Percentiles rank a stretch among this genome's conserved stretches.
These are phyloP conservation scores for Flueggea neowawraea DNA, from an alignment of 441 rosid genomes.

Conservation along the genomic window DNA sequence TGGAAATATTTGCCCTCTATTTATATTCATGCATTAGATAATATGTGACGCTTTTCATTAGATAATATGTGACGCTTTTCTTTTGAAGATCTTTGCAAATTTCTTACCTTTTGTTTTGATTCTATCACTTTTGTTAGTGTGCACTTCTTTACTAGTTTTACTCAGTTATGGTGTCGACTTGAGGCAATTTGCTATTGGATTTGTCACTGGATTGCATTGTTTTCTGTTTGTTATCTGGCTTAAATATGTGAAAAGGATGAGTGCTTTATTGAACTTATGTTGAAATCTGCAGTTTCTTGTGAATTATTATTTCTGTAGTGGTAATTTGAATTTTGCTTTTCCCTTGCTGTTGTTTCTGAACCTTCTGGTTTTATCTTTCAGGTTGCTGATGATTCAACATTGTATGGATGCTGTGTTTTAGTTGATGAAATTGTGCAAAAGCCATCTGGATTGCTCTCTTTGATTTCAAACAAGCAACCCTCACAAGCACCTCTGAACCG, in stretches of 20 bases:
- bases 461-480: slow-evolving; percentile 65
- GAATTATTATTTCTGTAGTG: neutral
- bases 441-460: slow-evolving; percentile 91
- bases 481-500: slow-evolving; percentile 62
- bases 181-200: no score
- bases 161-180: no score
- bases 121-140: no score
- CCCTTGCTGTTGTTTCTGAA: slow-evolving; percentile 8
- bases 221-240: no score
- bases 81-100: neutral
- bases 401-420: slow-evolving; percentile 91
- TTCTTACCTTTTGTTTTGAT: neutral
- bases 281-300: neutral
- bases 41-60: neutral
- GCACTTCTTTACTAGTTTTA: no score
- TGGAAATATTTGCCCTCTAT: neutral
- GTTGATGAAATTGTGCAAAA: slow-evolving; percentile 92
- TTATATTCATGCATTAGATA: neutral
- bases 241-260: no score
- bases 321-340: slow-evolving; percentile 3
- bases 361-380: slow-evolving; percentile 22
- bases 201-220: no score
- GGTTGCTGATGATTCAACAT: slow-evolving; percentile 95
- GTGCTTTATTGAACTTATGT: no score
- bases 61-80: neutral